These are phyloP conservation scores for Fusarium robinianum DNA, from an alignment of 2,329 filamentous ascomycete genomes.

Conservation along the genomic window DNA sequence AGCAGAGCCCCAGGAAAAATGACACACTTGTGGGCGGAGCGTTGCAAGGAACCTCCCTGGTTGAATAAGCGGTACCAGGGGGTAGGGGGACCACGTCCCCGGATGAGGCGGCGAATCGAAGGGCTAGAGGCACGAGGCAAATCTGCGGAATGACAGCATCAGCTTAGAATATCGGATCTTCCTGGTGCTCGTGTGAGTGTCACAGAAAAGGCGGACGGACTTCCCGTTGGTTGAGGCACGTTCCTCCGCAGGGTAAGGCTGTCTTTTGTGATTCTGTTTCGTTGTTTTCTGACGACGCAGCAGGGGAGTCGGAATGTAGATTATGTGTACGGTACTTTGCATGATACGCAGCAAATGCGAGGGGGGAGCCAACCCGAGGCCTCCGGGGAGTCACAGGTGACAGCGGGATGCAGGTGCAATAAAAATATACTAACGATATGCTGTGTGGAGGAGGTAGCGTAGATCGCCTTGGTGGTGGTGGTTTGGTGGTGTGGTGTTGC, in stretches of 20 bases:
- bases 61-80: neutral
- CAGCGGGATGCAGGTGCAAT: neutral
- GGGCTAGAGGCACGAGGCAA: constrained; percentile 1
- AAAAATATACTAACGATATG: constrained; percentile 7
- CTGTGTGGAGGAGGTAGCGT: constrained; percentile 6
- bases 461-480: constrained; percentile 13
- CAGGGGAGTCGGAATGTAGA: constrained; percentile 3
- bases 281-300: neutral
- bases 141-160: constrained; percentile 27
- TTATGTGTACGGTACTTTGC: constrained; percentile 8
- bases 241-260: too few species aligned
- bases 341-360: too few species aligned
- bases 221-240: too few species aligned
- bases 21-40: too few species aligned
- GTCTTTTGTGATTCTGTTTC: too few species aligned
- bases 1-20: too few species aligned
- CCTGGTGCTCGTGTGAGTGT: too few species aligned
- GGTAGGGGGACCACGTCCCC: neutral
- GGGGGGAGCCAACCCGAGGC: too few species aligned
- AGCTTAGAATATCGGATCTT: too few species aligned
- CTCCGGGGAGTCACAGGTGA: too few species aligned
- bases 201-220: too few species aligned
- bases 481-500: constrained; percentile 25
- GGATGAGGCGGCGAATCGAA: constrained; percentile 12
- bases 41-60: constrained; percentile 19